Evolutionary conservation across 352 stramenopile species (phyloP), one percentile per base, ranked within the genome.

Genomic region (Phytopythium aichiense): DNA sequence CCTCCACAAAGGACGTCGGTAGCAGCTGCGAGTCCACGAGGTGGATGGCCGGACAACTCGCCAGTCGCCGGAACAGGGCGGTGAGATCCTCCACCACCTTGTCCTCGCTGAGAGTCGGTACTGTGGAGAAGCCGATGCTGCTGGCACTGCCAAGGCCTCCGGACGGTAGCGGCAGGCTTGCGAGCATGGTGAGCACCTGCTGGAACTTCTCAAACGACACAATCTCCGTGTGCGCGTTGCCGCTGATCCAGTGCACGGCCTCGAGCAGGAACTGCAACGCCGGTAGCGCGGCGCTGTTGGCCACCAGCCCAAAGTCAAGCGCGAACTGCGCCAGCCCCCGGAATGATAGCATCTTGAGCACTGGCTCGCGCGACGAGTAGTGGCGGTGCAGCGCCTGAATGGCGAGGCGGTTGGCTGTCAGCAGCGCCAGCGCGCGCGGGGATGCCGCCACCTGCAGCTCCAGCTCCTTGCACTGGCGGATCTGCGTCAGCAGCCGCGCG

Each of bases 171-270:
- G 65, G 66, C 5, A 76, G 46, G 13, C 61, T 59, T 11, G 77
- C 72, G 11, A 87, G 33, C 37, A 79, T 69, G 20, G 69, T 67
- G 13, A 87, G 59, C 2, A 84, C 28, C 46, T 82, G 61, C 54
- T 84, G 72, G 60, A 89, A 87, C 60, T 89, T 89, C 56, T 89
- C 77, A 28, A 86, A 87, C 25, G 79, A 87, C 50, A 89, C 77
- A 51, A 89, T 68, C 37, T 86, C 77, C 0, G 79, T 87, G 61
- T 87, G 79, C 1, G 79, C 71, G 55, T 77, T 78, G 31, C 77
- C 79, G n/a, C 69, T 81, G 50, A 87, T 87, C 79, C 79, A 89
- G 50, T 89, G 85, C 40, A 84, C 62, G 7, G 79, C 75, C 45
- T 89, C 79, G 56, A 82, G 78, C 3, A 89, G 59, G 23, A 82